Evolutionary conservation across 176 grass and related monocot genomes (phyloP).

Genomic region (sorghum (Sorghum bicolor)): Sorghum_bicolor_NCBIv3 NC_012870.2:6625501-6626000

Average conservation of each 20-base stretch:
- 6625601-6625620: constrained; percentile 98
- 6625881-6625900: constrained; percentile 52
- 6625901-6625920: constrained; percentile 30
- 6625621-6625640: constrained; percentile 88
- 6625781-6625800: not conserved
- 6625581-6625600: constrained; percentile 89
- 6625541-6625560: constrained; percentile 65
- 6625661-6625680: constrained; percentile 17
- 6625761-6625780: not conserved
- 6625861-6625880: constrained; percentile 90
- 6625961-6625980: constrained; percentile 30
- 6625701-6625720: constrained; percentile 65
- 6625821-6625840: not conserved
- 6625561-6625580: constrained; percentile 75
- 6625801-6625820: not conserved
- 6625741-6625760: not conserved
- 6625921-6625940: constrained; percentile 34
- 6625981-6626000: constrained; percentile 35
- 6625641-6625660: constrained; percentile 97
- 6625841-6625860: constrained; percentile 91
- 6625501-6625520: constrained; percentile 93
- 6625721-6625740: constrained; percentile 17
- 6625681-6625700: not conserved
- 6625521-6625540: constrained; percentile 68
- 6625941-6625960: constrained; percentile 42